Evolutionary conservation across 2,329 filamentous ascomycete genomes (phyloP).

Genomic region (Diaporthe ampelina): DNA sequence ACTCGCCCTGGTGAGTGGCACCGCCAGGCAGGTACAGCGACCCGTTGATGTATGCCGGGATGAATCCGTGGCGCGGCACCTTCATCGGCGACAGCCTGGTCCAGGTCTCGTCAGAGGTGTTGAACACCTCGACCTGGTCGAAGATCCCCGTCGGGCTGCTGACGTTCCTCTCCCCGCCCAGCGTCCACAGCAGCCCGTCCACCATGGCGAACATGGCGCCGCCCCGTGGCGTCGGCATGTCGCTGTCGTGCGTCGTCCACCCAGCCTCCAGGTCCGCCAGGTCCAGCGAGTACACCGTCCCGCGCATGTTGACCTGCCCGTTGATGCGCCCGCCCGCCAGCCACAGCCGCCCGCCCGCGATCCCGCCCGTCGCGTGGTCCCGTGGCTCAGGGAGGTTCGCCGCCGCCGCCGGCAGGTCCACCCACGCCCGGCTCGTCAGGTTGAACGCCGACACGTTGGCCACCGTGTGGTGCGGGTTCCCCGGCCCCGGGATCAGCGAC

Average conservation of each 20-base stretch:
- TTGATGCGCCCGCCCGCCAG: constrained; percentile 53
- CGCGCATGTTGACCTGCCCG: constrained; percentile 49
- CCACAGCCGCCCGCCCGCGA: constrained; percentile 52
- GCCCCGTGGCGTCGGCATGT: constrained; percentile 56
- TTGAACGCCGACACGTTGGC: constrained; percentile 51
- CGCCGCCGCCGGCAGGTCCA: constrained; percentile 46
- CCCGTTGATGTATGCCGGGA: constrained; percentile 23
- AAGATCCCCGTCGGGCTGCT: constrained; percentile 41
- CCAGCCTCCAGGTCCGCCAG: constrained; percentile 45
- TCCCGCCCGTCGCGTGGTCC: constrained; percentile 51
- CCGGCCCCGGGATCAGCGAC: constrained; percentile 41
- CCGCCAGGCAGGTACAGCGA: constrained; percentile 20
- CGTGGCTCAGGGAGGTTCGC: constrained; percentile 50
- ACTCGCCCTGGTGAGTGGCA: constrained; percentile 36
- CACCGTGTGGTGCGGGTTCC: constrained; percentile 46
- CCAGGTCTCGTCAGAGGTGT: constrained; percentile 41
- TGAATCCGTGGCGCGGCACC: constrained; percentile 42
- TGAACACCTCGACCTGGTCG: constrained; percentile 43
- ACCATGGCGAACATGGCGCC: constrained; percentile 50
- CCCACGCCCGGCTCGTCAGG: constrained; percentile 47
- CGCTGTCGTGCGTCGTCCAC: constrained; percentile 47
- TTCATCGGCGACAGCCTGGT: constrained; percentile 39
- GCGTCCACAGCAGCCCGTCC: constrained; percentile 49
- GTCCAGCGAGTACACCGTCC: constrained; percentile 54
- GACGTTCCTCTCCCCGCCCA: constrained; percentile 55